Evolutionary conservation across 352 stramenopile genomes (phyloP), one percentile per base, ranked within the genome.

Genomic region (Phytopythium vexans): DNA sequence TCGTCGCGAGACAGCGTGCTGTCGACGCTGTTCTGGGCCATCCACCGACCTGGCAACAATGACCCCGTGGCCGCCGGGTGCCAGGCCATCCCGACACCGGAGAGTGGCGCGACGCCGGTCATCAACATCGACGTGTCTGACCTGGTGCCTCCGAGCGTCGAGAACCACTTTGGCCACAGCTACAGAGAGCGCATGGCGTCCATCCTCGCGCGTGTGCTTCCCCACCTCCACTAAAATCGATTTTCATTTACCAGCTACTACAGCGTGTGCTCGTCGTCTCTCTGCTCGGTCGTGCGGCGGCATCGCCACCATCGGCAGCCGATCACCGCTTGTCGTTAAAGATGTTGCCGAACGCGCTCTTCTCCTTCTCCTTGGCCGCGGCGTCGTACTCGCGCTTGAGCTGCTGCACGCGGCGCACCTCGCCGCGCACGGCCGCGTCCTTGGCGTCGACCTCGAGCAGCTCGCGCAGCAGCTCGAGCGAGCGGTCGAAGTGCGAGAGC

Each of bases 101-200:
- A 60, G 45, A 39, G 50, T 2, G 47, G 27, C 16, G 44, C 47
- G 32, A 49, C 49, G 6, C 49, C 44, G 10, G 60, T 59, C 39
- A 49, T 72, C 10, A 90, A 94, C 46, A 65, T 94, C 15, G 81
- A 92, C 14, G 81, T 94, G 10, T 82, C 82, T 31, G 72, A 83
- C 39, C 58, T 91, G 12, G 66, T 94, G 33, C 58, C 68, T 6
- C 71, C 82, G 27, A 58, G 67, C 32, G 51, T 86, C 41, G 66
- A 76, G 40, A 92, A 82, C 47, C 78, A 88, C 57, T 91, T 94
- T 42, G 84, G 84, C 14, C 84, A 94, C 61, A 82, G 80, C 61
- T 94, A 94, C 64, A 64, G 65, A 6, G 63, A 62, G 4, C 74
- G 85, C 56, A 94, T 94, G 84, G 73, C 76, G 14, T 47, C 53